Percentiles rank a stretch among this genome's conserved stretches.
Conservation (phyloP, 169 alveolate genomes). For the Fabrea salina region DNA sequence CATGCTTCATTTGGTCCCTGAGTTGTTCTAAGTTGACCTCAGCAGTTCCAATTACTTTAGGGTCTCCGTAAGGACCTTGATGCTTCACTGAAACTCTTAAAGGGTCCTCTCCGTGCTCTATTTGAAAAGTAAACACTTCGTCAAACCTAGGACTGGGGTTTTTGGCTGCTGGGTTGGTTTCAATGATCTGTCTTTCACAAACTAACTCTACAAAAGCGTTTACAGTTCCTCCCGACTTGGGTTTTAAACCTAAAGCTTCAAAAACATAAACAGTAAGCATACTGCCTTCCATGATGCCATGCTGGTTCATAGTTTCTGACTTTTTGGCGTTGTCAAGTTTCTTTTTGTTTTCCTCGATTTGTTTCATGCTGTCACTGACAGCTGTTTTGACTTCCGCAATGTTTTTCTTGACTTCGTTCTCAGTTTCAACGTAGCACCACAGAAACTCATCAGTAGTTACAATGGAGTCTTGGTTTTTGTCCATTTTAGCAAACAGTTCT, state of each 20-base stretch:
- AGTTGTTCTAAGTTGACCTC: constrained; percentile 20
- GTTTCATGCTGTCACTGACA: constrained; percentile 30
- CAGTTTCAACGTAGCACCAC: constrained; percentile 8
- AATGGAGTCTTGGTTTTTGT: neutral
- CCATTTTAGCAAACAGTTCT: constrained; percentile 29
- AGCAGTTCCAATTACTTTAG: constrained; percentile 43
- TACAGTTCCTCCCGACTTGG: neutral
- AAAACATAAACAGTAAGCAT: constrained; percentile 47
- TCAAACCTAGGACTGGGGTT: constrained; percentile 46
- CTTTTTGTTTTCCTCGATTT: constrained; percentile 37
- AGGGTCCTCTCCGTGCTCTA: constrained; percentile 31
- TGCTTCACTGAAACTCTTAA: constrained; percentile 44
- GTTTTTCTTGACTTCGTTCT: constrained; percentile 26
- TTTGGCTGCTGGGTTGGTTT: neutral
- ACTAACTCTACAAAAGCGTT: neutral
- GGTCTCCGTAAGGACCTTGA: constrained; percentile 26
- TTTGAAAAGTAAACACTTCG: constrained; percentile 50
- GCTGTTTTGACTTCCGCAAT: constrained; percentile 33
- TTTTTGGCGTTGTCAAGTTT: neutral
- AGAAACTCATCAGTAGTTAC: constrained; percentile 31
- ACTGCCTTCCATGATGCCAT: constrained; percentile 54
- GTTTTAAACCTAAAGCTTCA: neutral
- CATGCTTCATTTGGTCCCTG: constrained; percentile 48
- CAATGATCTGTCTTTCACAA: neutral
- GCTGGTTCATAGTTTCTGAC: constrained; percentile 37